Evolutionary conservation across 2,329 filamentous ascomycete genomes (phyloP).

Genomic region (Ambrosiella cleistominuta): DNA sequence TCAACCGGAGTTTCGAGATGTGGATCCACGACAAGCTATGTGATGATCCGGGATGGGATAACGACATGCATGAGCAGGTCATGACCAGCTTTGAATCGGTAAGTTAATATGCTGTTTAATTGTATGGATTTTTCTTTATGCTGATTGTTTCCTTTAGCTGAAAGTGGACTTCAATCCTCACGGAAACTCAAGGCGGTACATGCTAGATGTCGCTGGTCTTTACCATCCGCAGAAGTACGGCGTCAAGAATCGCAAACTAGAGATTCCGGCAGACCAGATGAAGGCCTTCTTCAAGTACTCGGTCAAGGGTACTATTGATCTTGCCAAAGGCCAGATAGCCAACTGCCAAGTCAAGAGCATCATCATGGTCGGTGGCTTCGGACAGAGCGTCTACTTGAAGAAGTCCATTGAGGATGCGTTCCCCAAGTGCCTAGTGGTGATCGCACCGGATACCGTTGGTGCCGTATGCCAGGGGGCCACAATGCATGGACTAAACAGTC

Average conservation of each 20-base stretch:
- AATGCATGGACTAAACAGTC: too few species aligned
- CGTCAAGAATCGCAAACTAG: constrained; percentile 22
- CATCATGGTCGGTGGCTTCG: constrained; percentile 32
- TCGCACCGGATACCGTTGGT: too few species aligned
- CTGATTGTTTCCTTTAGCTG: neutral
- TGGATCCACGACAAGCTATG: constrained; percentile 27
- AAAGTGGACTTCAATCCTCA: constrained; percentile 17
- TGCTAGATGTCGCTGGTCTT: constrained; percentile 21
- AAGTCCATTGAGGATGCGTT: constrained; percentile 20
- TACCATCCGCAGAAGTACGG: constrained; percentile 22
- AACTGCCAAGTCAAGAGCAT: constrained; percentile 26
- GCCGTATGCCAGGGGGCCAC: too few species aligned
- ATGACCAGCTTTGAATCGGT: constrained; percentile 28
- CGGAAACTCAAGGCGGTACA: constrained; percentile 23
- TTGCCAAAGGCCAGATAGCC: constrained; percentile 25
- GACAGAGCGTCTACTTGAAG: constrained; percentile 28
- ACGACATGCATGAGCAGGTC: constrained; percentile 24
- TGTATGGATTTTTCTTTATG: constrained; percentile 13
- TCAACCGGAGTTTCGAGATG: constrained; percentile 30
- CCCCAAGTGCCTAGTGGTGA: neutral
- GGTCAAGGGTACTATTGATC: neutral
- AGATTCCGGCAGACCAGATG: constrained; percentile 23
- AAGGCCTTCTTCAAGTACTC: constrained; percentile 19
- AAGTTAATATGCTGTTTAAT: neutral
- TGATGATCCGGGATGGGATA: constrained; percentile 26